Evolutionary conservation across 495 filamentous ascomycete species (phyloP).

Genomic region (Chaetomium cochliodes): DNA sequence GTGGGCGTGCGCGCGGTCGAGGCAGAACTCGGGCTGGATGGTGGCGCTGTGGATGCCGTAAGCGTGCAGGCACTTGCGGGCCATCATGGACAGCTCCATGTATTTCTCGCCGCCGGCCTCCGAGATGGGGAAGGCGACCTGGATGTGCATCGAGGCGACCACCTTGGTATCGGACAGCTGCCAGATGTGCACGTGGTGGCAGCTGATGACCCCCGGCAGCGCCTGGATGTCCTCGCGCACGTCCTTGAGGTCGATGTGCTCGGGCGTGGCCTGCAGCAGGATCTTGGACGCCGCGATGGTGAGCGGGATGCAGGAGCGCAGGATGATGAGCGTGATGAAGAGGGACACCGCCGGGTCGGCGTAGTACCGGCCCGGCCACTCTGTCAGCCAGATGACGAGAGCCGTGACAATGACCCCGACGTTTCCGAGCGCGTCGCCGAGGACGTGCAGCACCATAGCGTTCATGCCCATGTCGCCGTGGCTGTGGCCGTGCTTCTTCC

Average conservation of each 20-base stretch:
- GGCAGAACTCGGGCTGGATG: constrained; percentile 92
- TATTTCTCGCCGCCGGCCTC: constrained; percentile 75
- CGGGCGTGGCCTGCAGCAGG: constrained; percentile 87
- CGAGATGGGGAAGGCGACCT: constrained; percentile 68
- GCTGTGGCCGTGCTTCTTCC: constrained; percentile 65
- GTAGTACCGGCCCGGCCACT: constrained; percentile 63
- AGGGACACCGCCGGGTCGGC: constrained; percentile 90
- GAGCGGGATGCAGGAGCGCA: constrained; percentile 84
- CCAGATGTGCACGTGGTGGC: constrained; percentile 97
- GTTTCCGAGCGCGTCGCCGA: constrained; percentile 95
- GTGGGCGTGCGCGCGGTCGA: constrained; percentile 49
- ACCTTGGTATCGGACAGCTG: constrained; percentile 92
- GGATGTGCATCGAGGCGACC: constrained; percentile 87
- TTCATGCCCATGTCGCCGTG: constrained; percentile 96
- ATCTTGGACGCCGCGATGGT: constrained; percentile 93
- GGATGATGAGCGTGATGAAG: constrained; percentile 95
- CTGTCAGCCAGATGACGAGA: constrained; percentile 85
- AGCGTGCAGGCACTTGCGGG: constrained; percentile 82
- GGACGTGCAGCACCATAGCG: constrained; percentile 91
- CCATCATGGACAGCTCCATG: constrained; percentile 79
- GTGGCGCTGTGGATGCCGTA: constrained; percentile 98
- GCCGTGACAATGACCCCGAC: constrained; percentile 94
- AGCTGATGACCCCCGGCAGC: constrained; percentile 79
- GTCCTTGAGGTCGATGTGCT: constrained; percentile 80
- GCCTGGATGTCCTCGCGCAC: constrained; percentile 87